Base-by-base conservation (phyloP, 345 rosid genomes). In the Aquilaria sinensis region DNA sequence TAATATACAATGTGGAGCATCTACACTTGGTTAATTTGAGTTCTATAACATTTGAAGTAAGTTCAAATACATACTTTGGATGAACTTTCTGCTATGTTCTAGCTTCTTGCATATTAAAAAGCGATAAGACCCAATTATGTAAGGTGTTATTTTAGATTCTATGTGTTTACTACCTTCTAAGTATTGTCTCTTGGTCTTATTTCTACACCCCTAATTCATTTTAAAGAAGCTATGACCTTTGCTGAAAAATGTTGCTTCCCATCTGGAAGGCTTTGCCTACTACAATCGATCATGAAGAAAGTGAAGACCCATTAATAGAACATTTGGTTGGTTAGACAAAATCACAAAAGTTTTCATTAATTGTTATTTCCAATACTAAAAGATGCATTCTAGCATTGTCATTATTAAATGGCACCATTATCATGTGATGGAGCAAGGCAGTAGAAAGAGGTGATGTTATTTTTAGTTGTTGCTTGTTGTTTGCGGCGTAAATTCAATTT, bases 231-330 rank as follows among this genome's bases (percentile, higher is more conserved):
- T 84, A 55, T 82, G 68, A 12, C 96, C 86, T 3, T 90, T 92
- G 5, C 53, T 83, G 74, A 93, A 84, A 23, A 79, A 83, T 88
- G 83, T 64, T 85, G 77, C 77, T 84, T 67, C 96, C 92, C 16
- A 69, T 90, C 56, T 90, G 91, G 96, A 94, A 83, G 76, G 91
- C 93, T 33, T 73, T 94, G 67, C 82, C 89, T 72, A 48, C 77
- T 53, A 71, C 68, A 66, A 72, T 63, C 2, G 80, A 67, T 53
- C 54, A 68, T 64, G 68, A 77, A 49, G 78, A 61, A 59, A 63
- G 64, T 54, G 56, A 64, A 48, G 63, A 53, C 50, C 43, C 69
- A 15, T 30, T 32, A 57, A 58, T 51, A 32, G 72, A 74, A 56
- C 73, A 58, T 37, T 37, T 29, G 23, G 71, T 45, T 68, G 59